Evolutionary conservation across 164 flowering plant genomes (phyloP).

Genomic region (Echeveria elegans): DNA sequence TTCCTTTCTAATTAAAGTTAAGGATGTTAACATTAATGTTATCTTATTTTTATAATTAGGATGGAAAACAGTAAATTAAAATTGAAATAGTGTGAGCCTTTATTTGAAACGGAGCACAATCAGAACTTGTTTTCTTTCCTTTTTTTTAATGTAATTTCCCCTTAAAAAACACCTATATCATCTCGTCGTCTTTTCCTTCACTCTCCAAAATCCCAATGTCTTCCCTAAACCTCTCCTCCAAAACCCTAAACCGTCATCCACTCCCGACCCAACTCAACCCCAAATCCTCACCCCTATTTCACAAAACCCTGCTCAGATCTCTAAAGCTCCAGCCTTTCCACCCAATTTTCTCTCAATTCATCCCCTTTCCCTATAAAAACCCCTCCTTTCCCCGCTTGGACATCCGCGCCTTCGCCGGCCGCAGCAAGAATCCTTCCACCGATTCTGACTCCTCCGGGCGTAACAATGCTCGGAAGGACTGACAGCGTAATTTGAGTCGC

Average conservation of each 20-base stretch:
- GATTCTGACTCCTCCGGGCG: conserved; percentile 27
- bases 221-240: conserved; percentile 25
- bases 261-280: conserved; percentile 6
- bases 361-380: no score
- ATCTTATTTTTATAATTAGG: no score
- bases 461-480: conserved; percentile 25
- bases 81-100: no score
- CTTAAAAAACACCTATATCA: no score
- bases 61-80: no score
- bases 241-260: conserved; percentile 47
- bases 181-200: not conserved
- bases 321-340: conserved; percentile 6
- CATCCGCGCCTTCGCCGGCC: conserved; percentile 51
- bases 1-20: no score
- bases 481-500: conserved; percentile 45
- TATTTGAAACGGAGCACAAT: no score
- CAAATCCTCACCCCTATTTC: conserved; percentile 13
- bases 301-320: conserved; percentile 14
- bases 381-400: conserved; percentile 17
- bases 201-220: conserved; percentile 16
- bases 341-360: conserved; percentile 12
- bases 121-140: no score
- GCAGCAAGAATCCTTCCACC: conserved; percentile 46
- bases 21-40: no score
- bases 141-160: no score